Base-by-base conservation (phyloP, 257 asterid genomes). In the Henckelia pumila region DNA sequence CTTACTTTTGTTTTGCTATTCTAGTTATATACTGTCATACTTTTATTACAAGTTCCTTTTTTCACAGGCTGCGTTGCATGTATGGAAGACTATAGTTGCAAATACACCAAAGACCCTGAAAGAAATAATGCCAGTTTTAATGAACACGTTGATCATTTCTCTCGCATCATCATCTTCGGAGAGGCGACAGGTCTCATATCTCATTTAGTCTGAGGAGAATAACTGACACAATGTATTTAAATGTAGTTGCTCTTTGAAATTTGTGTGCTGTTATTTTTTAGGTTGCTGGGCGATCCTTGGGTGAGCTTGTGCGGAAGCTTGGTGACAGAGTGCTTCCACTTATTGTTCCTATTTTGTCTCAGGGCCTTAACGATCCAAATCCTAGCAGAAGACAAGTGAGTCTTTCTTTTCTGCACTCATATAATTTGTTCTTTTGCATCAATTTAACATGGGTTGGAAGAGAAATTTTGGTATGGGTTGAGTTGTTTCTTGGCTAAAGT, bases 271-370 rank as follows among this genome's bases (percentile, higher is more conserved):
- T 65, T 20, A 70, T 71, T 3, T 60, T 70, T 76, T 73, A 94
- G 99, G 99, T 84, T 79, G 96, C 99, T 80, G 99, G 88, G 55
- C 88, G 99, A 55, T 82, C 99, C 61, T 69, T 94, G 80, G 99
- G 99, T 44, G 99, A 94, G 81, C 99, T 94, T 86, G 99, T 94
- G 69, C 77, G 96, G 88, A 94, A 94, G 88, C 99, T 94, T 72
- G 99, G 99, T 66, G 99, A 94, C 17, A 87, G 99, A 79, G 99
- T 94, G 79, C 99, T 94, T 82, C 95, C 99, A 70, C 76, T 82
- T 55, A 88, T 94, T 73, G 81, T 94, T 75, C 99, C 99, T 64
- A 94, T 94, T 76, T 77, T 94, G 64, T 86, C 99, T 0, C 81
- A 82, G 82, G 99, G 99, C 70, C 87, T 94, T 66, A 75, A 59